Evolutionary conservation across 2,329 filamentous ascomycete species (phyloP).

Genomic region (Aspergillus novofumigatus): DNA sequence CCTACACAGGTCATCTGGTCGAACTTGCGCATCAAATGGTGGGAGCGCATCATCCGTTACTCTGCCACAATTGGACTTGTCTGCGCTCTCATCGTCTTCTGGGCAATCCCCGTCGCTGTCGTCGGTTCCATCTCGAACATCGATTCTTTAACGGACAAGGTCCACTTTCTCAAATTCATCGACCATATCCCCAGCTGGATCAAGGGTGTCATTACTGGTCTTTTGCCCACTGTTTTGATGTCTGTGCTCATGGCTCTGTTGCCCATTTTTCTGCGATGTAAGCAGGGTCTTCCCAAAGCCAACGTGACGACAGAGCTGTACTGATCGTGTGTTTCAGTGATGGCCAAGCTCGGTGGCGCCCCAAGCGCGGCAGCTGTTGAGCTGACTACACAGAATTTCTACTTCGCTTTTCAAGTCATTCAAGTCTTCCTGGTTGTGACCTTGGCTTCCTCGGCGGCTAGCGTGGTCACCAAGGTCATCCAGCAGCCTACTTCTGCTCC

Average conservation of each 20-base stretch:
- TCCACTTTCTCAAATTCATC: conserved; percentile 72
- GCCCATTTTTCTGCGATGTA: conserved; percentile 73
- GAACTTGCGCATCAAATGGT: conserved; percentile 79
- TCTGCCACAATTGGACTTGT: conserved; percentile 69
- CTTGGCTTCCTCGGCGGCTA: conserved; percentile 72
- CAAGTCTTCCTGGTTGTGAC: conserved; percentile 91
- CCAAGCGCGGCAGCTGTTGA: conserved; percentile 78
- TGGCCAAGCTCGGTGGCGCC: conserved; percentile 75
- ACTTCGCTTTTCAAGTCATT: conserved; percentile 68
- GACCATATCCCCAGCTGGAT: conserved; percentile 65
- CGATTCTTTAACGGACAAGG: conserved; percentile 57
- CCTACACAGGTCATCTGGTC: conserved; percentile 83
- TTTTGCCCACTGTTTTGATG: conserved; percentile 74
- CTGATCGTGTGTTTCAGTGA: conserved; percentile 45
- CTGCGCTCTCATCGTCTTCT: conserved; percentile 77
- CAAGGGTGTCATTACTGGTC: conserved; percentile 76
- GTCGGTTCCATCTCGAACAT: conserved; percentile 88
- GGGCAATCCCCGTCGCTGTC: conserved; percentile 70
- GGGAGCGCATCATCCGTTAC: conserved; percentile 72
- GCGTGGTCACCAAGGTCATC: conserved; percentile 61
- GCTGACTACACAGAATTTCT: conserved; percentile 83
- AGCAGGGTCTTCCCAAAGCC: conserved; percentile 26
- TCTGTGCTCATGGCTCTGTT: conserved; percentile 82
- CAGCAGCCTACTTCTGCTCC: conserved; percentile 60
- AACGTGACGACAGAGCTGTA: not conserved